Evolutionary conservation across 805 yeast species (phyloP), one percentile per base, ranked within the genome.

Genomic region (Metschnikowia matae): DNA sequence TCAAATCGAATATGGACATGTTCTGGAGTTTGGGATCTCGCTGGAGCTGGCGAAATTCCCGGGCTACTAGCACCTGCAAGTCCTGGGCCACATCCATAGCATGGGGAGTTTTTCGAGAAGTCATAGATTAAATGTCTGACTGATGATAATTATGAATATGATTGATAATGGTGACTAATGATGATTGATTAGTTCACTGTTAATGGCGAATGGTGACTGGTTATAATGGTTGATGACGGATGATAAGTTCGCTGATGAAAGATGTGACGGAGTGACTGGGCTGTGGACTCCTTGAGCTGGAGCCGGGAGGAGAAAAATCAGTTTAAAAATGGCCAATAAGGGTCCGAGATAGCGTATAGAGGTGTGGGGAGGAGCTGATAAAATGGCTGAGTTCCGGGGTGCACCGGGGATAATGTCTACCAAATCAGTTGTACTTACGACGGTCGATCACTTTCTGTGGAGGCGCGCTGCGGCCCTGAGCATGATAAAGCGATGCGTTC

Each of bases 1-100:
- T 70, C 20, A 73, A 58, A 51, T 72, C 78, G 55, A 73, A 73
- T 15, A 70, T 62, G 21, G 73, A 67, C 61, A 68, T 71, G 17
- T 57, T 48, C 38, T 57, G 53, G 13, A 72, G 52, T 11, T 49
- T 53, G 1, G 50, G 26, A 51, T 73, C 75, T n/a, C 67, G 55
- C 56, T 73, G 76, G 46, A 73, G 63, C 33, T 48, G 57, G 15
- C 75, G 62, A 52, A 73, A 71, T 54, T 71, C 75, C 48, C 65
- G 61, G 49, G 61, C 62, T 34, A 73, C 48, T 14, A 52, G 40
- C 29, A 23, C 29, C 31, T 32, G 20, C 38, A 42, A 42, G 20
- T 32, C 38, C n/a, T 33, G 17, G 31, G 29, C 20, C 31, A 33
- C 29, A 18, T 33, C 45, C 38, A 42, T 42, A 29, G 37, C 38